A percentile compares a stretch with the other conserved stretches of the same genome.
Conservation (phyloP, 208 protist species). For the Acanthamoeba lenticulata region DNA sequence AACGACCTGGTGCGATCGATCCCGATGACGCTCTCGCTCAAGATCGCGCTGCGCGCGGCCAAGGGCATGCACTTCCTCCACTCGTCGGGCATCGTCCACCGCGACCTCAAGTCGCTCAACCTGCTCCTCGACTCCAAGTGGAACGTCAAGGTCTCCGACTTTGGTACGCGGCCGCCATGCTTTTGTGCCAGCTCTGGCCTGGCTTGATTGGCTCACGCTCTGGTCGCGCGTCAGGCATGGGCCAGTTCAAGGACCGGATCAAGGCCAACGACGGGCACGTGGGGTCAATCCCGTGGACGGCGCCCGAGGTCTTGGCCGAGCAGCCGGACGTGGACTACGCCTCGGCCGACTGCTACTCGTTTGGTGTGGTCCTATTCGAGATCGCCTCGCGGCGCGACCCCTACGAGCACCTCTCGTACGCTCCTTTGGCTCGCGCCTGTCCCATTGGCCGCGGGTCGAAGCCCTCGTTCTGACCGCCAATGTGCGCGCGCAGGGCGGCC, state of each 20-base stretch:
- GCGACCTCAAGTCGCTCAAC: too few species aligned
- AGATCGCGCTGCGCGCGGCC: slow-evolving; percentile 17
- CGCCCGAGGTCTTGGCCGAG: slow-evolving; percentile 33
- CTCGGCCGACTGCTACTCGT: neutral
- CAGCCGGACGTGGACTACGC: neutral
- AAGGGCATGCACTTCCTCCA: slow-evolving; percentile 63
- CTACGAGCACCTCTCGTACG: neutral
- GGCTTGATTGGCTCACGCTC: neutral
- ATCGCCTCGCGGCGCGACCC: neutral
- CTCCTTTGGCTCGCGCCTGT: neutral
- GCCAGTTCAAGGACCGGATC: slow-evolving; percentile 45
- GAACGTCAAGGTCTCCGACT: too few species aligned
- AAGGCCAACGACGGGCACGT: slow-evolving; percentile 23
- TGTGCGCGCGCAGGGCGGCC: neutral
- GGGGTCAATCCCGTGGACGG: slow-evolving; percentile 45
- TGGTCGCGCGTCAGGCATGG: too few species aligned
- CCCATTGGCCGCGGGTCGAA: too few species aligned
- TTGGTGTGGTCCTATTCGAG: slow-evolving; percentile 14
- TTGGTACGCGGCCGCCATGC: too few species aligned
- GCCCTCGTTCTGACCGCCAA: too few species aligned
- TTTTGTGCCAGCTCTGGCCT: too few species aligned
- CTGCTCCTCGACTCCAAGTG: too few species aligned
- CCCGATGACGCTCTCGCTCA: neutral
- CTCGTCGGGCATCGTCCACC: neutral
- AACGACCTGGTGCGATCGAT: slow-evolving; percentile 14